Conservation (phyloP, 768 basidiomycete species). For the Phlegmacium glaucopus region DNA sequence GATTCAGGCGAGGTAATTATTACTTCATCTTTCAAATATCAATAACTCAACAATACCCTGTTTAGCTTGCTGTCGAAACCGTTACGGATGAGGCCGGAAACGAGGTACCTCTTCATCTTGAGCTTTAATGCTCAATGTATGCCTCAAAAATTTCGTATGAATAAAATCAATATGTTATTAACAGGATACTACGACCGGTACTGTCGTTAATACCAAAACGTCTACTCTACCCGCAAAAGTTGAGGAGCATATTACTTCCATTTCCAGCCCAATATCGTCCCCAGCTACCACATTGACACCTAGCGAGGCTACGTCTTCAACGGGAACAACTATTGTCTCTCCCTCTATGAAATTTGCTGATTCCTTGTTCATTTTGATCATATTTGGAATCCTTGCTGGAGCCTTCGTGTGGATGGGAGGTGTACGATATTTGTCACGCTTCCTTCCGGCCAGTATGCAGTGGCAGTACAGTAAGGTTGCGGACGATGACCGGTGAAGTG, state of each 20-base stretch:
- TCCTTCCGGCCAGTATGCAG: conserved; percentile 32
- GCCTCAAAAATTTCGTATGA: conserved; percentile 38
- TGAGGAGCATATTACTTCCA: conserved; percentile 14
- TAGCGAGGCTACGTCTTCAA: conserved; percentile 3
- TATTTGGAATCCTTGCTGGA: conserved; percentile 42
- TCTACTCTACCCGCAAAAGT: conserved; percentile 10
- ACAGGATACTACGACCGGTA: conserved; percentile 36
- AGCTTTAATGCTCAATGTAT: conserved; percentile 68
- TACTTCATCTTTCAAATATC: neutral
- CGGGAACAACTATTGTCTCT: conserved; percentile 7
- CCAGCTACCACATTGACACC: conserved; percentile 7
- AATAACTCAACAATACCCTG: conserved; percentile 3
- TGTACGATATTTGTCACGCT: conserved; percentile 38
- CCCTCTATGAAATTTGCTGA: conserved; percentile 21
- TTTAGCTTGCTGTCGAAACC: conserved; percentile 51
- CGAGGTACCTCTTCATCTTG: conserved; percentile 91
- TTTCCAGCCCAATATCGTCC: conserved; percentile 2
- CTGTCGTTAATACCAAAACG: conserved; percentile 16
- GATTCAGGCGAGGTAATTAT: conserved; percentile 81
- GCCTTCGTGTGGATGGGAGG: conserved; percentile 54
- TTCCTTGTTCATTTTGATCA: conserved; percentile 35
- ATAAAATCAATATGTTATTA: conserved; percentile 51
- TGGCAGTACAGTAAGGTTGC: conserved; percentile 44
- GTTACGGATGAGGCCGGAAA: conserved; percentile 64
- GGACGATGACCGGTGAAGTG: conserved; percentile 53